Evolutionary conservation across 306 rosid species (phyloP).

Genomic region (Spatholobus suberectus): DNA sequence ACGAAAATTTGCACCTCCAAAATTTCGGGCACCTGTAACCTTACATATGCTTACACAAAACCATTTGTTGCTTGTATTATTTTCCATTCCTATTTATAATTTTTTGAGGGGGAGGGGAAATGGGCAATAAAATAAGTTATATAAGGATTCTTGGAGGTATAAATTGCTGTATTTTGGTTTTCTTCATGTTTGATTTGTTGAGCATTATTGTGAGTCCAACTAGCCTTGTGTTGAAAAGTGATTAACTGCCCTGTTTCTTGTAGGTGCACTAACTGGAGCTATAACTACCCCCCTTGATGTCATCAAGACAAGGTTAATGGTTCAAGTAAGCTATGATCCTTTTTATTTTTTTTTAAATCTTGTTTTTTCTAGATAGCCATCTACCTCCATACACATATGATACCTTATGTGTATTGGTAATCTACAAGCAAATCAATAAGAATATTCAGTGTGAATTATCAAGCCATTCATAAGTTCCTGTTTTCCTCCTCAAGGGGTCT

Average conservation of each 20-base stretch:
- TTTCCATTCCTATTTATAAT: neutral
- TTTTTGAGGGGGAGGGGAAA: neutral
- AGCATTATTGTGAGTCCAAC: constrained; percentile 24
- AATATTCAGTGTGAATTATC: constrained; percentile 36
- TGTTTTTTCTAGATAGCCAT: neutral
- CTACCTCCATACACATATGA: neutral
- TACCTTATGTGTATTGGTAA: neutral
- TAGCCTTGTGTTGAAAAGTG: constrained; percentile 1
- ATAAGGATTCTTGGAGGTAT: neutral
- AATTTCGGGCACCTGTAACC: constrained; percentile 13
- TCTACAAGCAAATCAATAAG: constrained; percentile 28
- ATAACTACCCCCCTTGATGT: constrained; percentile 96
- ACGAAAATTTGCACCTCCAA: neutral
- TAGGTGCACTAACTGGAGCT: constrained; percentile 97
- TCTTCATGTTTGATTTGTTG: constrained; percentile 11
- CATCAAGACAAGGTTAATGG: constrained; percentile 91
- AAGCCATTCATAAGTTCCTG: constrained; percentile 35
- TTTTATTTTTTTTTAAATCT: constrained; percentile 7
- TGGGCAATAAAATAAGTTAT: too few relatives aligned
- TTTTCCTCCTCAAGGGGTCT: constrained; percentile 67
- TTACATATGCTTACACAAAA: neutral
- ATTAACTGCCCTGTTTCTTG: constrained; percentile 23
- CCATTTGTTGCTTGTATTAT: neutral
- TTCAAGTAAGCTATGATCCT: constrained; percentile 66
- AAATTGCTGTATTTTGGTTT: neutral